Percentiles rank a stretch among this genome's conserved stretches.
phyloP scores from a whole-genome alignment of 2,329 filamentous ascomycete species.

The Cladosporium colombiae region DNA sequence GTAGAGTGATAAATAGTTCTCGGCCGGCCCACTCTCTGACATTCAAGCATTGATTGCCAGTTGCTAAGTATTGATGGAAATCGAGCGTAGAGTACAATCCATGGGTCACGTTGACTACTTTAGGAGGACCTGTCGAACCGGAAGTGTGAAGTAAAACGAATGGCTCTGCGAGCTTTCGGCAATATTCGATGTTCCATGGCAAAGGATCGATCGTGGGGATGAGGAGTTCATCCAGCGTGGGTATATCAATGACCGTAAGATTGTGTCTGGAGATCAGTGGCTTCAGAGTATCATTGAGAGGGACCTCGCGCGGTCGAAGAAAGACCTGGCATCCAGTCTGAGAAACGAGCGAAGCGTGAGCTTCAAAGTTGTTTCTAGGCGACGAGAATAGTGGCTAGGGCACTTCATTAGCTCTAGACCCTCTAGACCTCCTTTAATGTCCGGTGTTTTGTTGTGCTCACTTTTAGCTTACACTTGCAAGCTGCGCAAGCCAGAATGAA shows the following conservation, averaged over 20 bases:
- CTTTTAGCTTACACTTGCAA: slow-evolving; percentile 18
- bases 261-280: neutral
- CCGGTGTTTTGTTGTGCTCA: neutral
- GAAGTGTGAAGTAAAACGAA: slow-evolving; percentile 27
- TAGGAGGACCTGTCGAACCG: slow-evolving; percentile 27
- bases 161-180: neutral
- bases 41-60: slow-evolving; percentile 12
- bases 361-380: slow-evolving; percentile 20
- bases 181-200: neutral
- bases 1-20: slow-evolving; percentile 19
- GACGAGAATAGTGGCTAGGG: slow-evolving; percentile 20
- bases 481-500: slow-evolving; percentile 24
- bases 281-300: neutral
- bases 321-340: slow-evolving; percentile 16
- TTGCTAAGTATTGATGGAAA: slow-evolving; percentile 18
- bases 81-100: slow-evolving; percentile 11
- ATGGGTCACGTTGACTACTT: slow-evolving; percentile 21
- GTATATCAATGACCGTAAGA: neutral
- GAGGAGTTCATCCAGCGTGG: neutral
- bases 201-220: neutral
- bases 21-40: slow-evolving; percentile 14
- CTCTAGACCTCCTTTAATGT: neutral
- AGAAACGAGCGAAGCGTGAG: slow-evolving; percentile 16
- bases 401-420: neutral
- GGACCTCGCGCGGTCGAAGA: neutral